Base-by-base conservation (phyloP, 345 rosid genomes). In the Cardiospermum halicacabum region DNA sequence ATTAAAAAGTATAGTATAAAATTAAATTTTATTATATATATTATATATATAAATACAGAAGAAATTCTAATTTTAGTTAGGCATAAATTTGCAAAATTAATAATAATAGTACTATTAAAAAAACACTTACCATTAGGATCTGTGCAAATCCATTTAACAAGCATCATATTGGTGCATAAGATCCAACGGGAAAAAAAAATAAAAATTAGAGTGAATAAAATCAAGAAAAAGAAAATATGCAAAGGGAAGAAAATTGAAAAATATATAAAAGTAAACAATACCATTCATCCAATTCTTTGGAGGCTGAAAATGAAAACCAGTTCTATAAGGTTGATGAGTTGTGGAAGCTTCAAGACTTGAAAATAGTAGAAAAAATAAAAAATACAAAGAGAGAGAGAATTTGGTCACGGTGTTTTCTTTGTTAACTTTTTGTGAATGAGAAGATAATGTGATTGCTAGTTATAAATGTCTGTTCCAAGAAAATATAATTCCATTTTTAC, bases 211-310 rank as follows among this genome's bases (percentile, higher is more conserved):
- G n/a, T n/a, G n/a, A 58, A 51, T 62, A 39, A 8, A 69, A 53
- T 69, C 31, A 56, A 34, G 3, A 34, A 55, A 1, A 22, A 5
- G 12, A 60, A 61, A 2, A n/a, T 50, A 26, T 9, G 4, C 43
- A n/a, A 12, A 34, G 3, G 7, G 7, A 1, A 58, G 31, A 25
- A 3, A 48, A 22, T 60, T 30, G 47, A 43, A 36, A 36, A 49
- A 66, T 61, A 43, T n/a, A 24, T 31, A 7, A 25, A 0, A 4
- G n/a, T 31, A 25, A 16, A 55, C 4, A 25, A 32, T 13, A 53
- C 92, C 96, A 78, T 84, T 89, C 78, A 86, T 86, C 92, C 96
- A 89, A 42, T 89, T 86, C 69, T 78, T 80, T 2, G 84, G 83
- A 11, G 92, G 89, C 64, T 89, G 92, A 31, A 89, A 89, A 71